These are phyloP conservation scores for Brassica rapa DNA, from an alignment of 345 rosid genomes.

Conservation along the genomic window DNA sequence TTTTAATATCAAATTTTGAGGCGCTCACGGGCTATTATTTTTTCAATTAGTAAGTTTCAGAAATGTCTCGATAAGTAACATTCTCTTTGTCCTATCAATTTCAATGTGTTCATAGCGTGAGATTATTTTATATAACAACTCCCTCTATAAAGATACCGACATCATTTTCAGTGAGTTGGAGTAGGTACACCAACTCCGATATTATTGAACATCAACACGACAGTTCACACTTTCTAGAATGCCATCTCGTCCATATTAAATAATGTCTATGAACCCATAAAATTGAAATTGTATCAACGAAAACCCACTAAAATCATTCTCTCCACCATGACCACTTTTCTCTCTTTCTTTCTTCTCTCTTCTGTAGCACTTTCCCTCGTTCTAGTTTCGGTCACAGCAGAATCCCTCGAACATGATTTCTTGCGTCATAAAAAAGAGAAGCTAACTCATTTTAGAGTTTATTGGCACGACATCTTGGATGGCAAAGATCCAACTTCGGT, in stretches of 20 bases:
- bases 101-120: not conserved
- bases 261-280: not conserved
- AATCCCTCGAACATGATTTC: slow-evolving; percentile 32
- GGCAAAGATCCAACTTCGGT: slow-evolving; percentile 53
- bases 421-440: slow-evolving; percentile 50
- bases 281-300: slow-evolving; percentile 3
- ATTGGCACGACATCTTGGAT: slow-evolving; percentile 63
- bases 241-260: not conserved
- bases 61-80: not conserved
- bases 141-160: not conserved
- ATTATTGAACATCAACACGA: slow-evolving; percentile 15
- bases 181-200: slow-evolving; percentile 24
- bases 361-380: slow-evolving; percentile 6
- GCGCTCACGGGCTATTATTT: not conserved
- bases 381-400: slow-evolving; percentile 11
- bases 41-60: not conserved
- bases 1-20: not conserved
- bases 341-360: slow-evolving; percentile 15
- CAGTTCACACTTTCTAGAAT: slow-evolving; percentile 18
- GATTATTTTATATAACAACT: not conserved
- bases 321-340: slow-evolving; percentile 23
- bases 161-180: slow-evolving; percentile 11
- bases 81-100: not conserved
- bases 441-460: slow-evolving; percentile 56
- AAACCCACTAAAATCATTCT: slow-evolving; percentile 8